Evolutionary conservation across 768 basidiomycete genomes (phyloP).

Genomic region (Termitomyces sp.): DNA sequence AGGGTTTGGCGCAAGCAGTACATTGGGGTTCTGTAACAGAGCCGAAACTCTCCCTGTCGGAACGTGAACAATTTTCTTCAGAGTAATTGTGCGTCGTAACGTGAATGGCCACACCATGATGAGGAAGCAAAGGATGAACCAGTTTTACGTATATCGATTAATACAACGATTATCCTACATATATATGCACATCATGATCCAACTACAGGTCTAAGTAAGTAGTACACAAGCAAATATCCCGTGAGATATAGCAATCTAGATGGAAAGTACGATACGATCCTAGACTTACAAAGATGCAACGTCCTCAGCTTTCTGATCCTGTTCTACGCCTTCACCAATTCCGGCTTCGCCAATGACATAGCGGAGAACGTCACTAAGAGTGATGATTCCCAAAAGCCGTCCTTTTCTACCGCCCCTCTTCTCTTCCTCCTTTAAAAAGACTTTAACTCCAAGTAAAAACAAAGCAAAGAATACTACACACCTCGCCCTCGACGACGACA

Average conservation of each 20-base stretch:
- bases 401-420: conserved; percentile 77
- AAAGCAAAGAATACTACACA: conserved; percentile 24
- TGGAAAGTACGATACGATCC: neutral
- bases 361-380: conserved; percentile 81
- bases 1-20: conserved; percentile 25
- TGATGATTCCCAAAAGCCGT: conserved; percentile 79
- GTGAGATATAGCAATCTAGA: conserved; percentile 9
- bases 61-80: conserved; percentile 20
- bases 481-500: conserved; percentile 92
- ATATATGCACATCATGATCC: neutral
- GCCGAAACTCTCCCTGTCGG: conserved; percentile 18
- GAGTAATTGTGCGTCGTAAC: conserved; percentile 19
- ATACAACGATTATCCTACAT: conserved; percentile 8
- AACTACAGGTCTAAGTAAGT: conserved; percentile 4
- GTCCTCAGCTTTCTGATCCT: conserved; percentile 13
- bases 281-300: conserved; percentile 4
- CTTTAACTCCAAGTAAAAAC: neutral
- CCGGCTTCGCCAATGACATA: conserved; percentile 71
- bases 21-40: conserved; percentile 28
- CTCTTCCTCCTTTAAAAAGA: conserved; percentile 65
- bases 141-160: conserved; percentile 1
- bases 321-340: conserved; percentile 41
- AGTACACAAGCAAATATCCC: conserved; percentile 12
- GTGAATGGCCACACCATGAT: conserved; percentile 28
- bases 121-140: neutral